Conservation (phyloP, 2,329 filamentous ascomycete genomes). For the Exophiala mesophila region DNA sequence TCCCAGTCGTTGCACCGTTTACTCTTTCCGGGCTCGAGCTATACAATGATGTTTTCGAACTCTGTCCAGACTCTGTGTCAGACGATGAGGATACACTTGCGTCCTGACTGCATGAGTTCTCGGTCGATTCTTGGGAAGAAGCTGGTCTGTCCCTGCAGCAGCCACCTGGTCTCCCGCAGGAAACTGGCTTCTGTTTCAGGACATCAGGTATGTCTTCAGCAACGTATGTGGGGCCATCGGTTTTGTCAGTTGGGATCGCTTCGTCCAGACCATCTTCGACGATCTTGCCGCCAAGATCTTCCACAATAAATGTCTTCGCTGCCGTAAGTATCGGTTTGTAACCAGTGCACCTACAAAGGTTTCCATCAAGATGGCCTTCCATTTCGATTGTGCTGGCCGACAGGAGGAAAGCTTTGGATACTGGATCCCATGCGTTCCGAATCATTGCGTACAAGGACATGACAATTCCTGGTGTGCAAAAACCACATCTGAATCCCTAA, state of each 20-base stretch:
- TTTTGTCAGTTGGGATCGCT: slow-evolving; percentile 52
- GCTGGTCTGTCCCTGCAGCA: slow-evolving; percentile 27
- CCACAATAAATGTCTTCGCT: slow-evolving; percentile 78
- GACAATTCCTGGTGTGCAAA: slow-evolving; percentile 95
- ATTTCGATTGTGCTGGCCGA: slow-evolving; percentile 73
- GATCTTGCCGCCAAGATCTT: slow-evolving; percentile 47
- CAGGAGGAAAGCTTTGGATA: slow-evolving; percentile 71
- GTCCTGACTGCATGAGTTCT: neutral
- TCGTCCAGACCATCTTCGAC: slow-evolving; percentile 29
- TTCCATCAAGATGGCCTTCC: slow-evolving; percentile 96
- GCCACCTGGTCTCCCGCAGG: slow-evolving; percentile 28
- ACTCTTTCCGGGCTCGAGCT: neutral
- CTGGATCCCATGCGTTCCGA: slow-evolving; percentile 71
- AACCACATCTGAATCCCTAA: slow-evolving; percentile 90
- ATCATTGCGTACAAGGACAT: slow-evolving; percentile 94
- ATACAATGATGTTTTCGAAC: neutral
- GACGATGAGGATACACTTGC: neutral
- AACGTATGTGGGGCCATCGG: slow-evolving; percentile 49
- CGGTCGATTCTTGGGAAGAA: too few relatives aligned
- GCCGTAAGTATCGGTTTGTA: slow-evolving; percentile 93
- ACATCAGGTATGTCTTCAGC: slow-evolving; percentile 42
- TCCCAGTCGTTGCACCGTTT: neutral
- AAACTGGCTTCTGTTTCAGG: slow-evolving; percentile 49
- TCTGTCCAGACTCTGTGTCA: neutral
- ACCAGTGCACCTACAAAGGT: slow-evolving; percentile 90